Evolutionary conservation across 23 red algal species (phyloP), one percentile per base, ranked within the genome.

Genomic region (Chondrus crispus): DNA sequence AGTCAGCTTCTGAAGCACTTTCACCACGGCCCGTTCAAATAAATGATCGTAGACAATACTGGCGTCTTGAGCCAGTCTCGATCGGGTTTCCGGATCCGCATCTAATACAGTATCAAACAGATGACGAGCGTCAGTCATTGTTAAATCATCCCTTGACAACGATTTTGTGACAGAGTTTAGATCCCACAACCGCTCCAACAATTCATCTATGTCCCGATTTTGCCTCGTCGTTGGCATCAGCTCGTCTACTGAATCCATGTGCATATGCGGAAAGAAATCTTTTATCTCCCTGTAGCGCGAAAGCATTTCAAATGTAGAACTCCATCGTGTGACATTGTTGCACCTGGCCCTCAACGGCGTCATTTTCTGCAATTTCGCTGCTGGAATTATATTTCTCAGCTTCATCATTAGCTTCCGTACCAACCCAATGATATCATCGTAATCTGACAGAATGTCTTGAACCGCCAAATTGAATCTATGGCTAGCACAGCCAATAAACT

Each of bases 221-320:
- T 37, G 26, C 28, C 29, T 53, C 32, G 78, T 8, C 22, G 18
- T 35, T 30, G 41, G 78, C 12, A 52, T 35, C 5, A 83, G 48
- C 24, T 83, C 78, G 40, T 16, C 24, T 26, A 83, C n/a, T 54
- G 55, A 0, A 19, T 53, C 22, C 24, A 83, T 20, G 19, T 83
- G 24, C 46, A 83, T 33, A n/a, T 83, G 7, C 45, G 46, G 28
- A 33, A 83, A 38, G 78, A 83, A 83, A 20, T 33, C 7, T 11
- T 2, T 54, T 26, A 63, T 33, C 32, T 58, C 78, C 1, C 55
- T 28, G 57, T 62, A 83, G 1, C 51, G 78, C 46, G 24, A 16
- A 41, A 83, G 40, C 50, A 83, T 83, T 16, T 83, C 48, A 83
- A 83, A 83, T n/a, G 9, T 58, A 83, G 78, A 83, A 45, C 78